Conservation (phyloP, 2,329 filamentous ascomycete species). For the Diaporthe capsici region DNA sequence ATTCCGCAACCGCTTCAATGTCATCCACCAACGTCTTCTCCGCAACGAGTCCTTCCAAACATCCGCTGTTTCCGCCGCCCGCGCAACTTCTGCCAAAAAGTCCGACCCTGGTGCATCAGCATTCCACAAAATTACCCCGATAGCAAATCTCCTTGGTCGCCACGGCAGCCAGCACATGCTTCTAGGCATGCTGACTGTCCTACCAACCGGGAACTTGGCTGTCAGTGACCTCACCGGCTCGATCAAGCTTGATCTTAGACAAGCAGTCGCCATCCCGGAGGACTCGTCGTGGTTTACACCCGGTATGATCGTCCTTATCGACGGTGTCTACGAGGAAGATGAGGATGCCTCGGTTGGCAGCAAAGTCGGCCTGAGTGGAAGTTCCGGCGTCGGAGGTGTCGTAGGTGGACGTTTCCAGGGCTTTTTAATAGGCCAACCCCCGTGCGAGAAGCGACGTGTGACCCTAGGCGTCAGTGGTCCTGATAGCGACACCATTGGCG, state of each 20-base stretch:
- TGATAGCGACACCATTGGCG: conserved; percentile 76
- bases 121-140: conserved; percentile 89
- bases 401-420: conserved; percentile 94
- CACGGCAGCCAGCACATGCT: conserved; percentile 89
- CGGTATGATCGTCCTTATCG: conserved; percentile 95
- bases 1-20: conserved; percentile 91
- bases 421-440: conserved; percentile 92
- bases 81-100: conserved; percentile 67
- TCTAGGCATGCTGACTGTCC: conserved; percentile 83
- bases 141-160: conserved; percentile 81
- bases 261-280: conserved; percentile 85
- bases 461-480: conserved; percentile 80
- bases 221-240: conserved; percentile 91
- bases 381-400: conserved; percentile 86
- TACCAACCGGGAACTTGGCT: conserved; percentile 85
- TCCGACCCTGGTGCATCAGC: conserved; percentile 73
- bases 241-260: conserved; percentile 85
- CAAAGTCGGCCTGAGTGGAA: conserved; percentile 74
- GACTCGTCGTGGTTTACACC: conserved; percentile 93
- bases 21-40: conserved; percentile 91
- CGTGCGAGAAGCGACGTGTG: conserved; percentile 85
- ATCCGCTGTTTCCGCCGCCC: conserved; percentile 77
- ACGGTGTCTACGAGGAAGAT: conserved; percentile 97
- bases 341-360: conserved; percentile 76
- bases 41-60: conserved; percentile 94